These are phyloP conservation scores for Calocybe gangraenosa DNA, from an alignment of 768 basidiomycete genomes.

Conservation along the genomic window DNA sequence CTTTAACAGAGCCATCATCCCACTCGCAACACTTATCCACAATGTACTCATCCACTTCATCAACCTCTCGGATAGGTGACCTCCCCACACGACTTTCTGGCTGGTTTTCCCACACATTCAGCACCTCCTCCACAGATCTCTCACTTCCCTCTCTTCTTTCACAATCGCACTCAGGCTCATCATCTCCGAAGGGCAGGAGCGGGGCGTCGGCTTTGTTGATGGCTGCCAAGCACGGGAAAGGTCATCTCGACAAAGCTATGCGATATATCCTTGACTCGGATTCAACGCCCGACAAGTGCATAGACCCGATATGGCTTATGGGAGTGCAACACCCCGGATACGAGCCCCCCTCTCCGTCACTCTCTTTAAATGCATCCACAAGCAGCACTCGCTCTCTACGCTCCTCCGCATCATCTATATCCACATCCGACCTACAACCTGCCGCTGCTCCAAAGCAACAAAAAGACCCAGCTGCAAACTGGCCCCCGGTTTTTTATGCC, in stretches of 20 bases:
- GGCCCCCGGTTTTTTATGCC: constrained; percentile 81
- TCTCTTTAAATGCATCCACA: constrained; percentile 12
- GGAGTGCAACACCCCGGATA: constrained; percentile 81
- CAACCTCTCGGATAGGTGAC: constrained; percentile 54
- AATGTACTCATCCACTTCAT: constrained; percentile 45
- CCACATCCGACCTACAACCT: neutral
- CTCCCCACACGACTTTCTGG: constrained; percentile 74
- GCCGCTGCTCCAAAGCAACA: neutral
- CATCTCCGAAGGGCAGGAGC: constrained; percentile 24
- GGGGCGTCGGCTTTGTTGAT: constrained; percentile 47
- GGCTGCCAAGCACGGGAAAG: constrained; percentile 70
- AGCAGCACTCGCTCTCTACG: constrained; percentile 33
- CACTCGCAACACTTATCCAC: constrained; percentile 18
- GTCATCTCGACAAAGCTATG: constrained; percentile 78
- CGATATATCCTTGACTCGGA: constrained; percentile 91
- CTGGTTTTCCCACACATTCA: constrained; percentile 80
- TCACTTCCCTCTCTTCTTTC: constrained; percentile 58
- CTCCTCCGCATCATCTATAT: constrained; percentile 30
- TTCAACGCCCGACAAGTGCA: constrained; percentile 75
- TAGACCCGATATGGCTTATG: constrained; percentile 85
- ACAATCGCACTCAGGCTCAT: constrained; percentile 28
- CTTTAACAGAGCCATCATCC: constrained; percentile 25
- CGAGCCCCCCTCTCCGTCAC: constrained; percentile 34
- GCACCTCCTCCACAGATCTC: constrained; percentile 67
- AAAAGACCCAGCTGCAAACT: constrained; percentile 44